Percentiles rank a stretch among this genome's conserved stretches.
Evolutionary conservation across 1,139 yeast species (phyloP).

Genomic region (Blastobotrys persicus): DNA sequence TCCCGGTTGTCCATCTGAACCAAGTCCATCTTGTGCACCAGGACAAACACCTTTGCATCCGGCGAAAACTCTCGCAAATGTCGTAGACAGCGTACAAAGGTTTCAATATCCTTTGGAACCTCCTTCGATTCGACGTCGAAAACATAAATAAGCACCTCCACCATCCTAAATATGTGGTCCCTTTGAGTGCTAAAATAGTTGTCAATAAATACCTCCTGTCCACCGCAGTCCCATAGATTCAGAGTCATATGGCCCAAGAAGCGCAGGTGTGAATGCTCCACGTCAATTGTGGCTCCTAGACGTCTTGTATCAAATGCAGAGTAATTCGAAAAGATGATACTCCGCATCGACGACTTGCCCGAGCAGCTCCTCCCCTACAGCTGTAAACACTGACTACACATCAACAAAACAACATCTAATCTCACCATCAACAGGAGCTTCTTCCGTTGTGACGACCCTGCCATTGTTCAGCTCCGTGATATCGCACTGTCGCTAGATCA

Average conservation of each 20-base stretch:
- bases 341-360: conserved; percentile 96
- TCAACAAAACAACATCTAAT: neutral
- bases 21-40: conserved; percentile 93
- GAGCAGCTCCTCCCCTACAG: conserved; percentile 90
- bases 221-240: conserved; percentile 96
- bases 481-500: no score
- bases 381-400: no score
- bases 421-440: conserved; percentile 53
- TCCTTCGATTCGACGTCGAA: conserved; percentile 94
- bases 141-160: conserved; percentile 94
- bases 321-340: conserved; percentile 88
- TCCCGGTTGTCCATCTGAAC: conserved; percentile 85
- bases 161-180: conserved; percentile 92
- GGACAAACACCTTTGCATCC: conserved; percentile 84
- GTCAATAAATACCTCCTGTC: conserved; percentile 93
- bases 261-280: conserved; percentile 90
- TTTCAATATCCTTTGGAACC: conserved; percentile 89
- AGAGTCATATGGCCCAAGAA: conserved; percentile 93
- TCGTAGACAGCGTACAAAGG: conserved; percentile 78
- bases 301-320: conserved; percentile 96
- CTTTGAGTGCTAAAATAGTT: conserved; percentile 84
- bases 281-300: conserved; percentile 95
- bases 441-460: conserved; percentile 36
- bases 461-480: no score
- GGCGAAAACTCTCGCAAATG: conserved; percentile 86